Base-by-base conservation (phyloP, 2,329 filamentous ascomycete genomes). In the Pyrenochaeta sp. region DNA sequence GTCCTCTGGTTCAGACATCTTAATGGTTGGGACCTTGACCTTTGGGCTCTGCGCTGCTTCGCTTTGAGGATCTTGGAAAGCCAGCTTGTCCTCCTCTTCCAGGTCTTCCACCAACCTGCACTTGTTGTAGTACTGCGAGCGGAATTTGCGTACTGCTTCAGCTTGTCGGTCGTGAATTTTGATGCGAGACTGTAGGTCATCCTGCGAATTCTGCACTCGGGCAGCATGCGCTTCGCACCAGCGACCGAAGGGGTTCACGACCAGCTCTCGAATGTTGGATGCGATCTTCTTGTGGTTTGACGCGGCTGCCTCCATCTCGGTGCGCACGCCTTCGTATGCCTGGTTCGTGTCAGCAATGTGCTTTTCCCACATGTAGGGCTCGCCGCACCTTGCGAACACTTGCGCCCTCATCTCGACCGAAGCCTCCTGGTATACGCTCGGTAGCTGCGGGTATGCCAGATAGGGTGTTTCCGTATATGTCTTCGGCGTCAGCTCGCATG, bases 71-170 rank as follows among this genome's bases (percentile, higher is more conserved):
- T 93, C 92, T 75, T 97, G 92, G 78, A 99, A 99, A 33, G 93
- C 95, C 49, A 99, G 85, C 78, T 99, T 98, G 76, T 97, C 97
- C 81, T 99, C 96, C 78, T 99, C 95, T 75, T 99, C 95, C 56
- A 98, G 80, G 73, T 99, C 95, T 75, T 99, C 96, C 6, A 98
- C 90, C 58, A 97, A 82, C 44, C 96, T 89, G 75, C 95, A 99
- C 79, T 98, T 99, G 82, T 98, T 99, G 84, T 98, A 98, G 79
- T 99, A 99, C 67, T 91, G 90, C 76, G 91, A 97, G 61, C 95
- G 88, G 66, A 97, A 85, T 79, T 98, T 98, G 83, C 92, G 92
- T 57, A 97, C 92, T 17, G 85, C 77, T 58, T 99, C 95, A 53
- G 90, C 89, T 77, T 99, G 96, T 64, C 90, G 91, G 73, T 97